phyloP scores from a whole-genome alignment of 495 filamentous ascomycete genomes.

The Penicillium paradoxum region DNA sequence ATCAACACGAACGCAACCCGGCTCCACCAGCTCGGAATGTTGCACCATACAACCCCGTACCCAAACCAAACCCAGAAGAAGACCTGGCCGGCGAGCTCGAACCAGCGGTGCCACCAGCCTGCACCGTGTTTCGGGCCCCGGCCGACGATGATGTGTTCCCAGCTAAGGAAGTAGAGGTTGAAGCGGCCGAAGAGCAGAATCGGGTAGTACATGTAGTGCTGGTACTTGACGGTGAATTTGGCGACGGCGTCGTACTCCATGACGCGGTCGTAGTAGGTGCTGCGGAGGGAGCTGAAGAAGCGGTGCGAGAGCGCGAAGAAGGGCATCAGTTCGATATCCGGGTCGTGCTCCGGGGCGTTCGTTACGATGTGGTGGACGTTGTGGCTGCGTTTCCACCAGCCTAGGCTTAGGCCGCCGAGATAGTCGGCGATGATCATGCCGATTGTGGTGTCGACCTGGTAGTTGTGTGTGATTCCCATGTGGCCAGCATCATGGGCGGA shows the following conservation, averaged over 20 bases:
- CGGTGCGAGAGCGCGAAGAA: conserved; percentile 83
- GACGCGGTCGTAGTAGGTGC: conserved; percentile 75
- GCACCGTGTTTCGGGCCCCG: conserved; percentile 68
- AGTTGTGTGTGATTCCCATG: conserved; percentile 87
- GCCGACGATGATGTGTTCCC: conserved; percentile 65
- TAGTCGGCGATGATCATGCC: conserved; percentile 82
- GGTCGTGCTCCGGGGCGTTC: conserved; percentile 87
- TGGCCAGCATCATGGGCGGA: conserved; percentile 87
- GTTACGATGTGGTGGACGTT: conserved; percentile 95
- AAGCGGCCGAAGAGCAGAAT: conserved; percentile 75
- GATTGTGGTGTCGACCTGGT: conserved; percentile 71
- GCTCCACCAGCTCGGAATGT: conserved; percentile 58
- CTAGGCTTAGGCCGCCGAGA: conserved; percentile 73
- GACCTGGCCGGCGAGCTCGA: conserved; percentile 68
- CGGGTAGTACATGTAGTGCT: conserved; percentile 74
- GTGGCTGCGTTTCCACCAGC: conserved; percentile 94
- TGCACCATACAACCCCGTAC: conserved; percentile 67
- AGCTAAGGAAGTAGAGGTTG: conserved; percentile 76
- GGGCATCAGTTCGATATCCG: conserved; percentile 86
- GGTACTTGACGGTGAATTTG: conserved; percentile 59
- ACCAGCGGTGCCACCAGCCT: conserved; percentile 77
- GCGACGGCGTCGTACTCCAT: conserved; percentile 75
- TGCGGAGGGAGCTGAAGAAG: conserved; percentile 63
- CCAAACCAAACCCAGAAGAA: conserved; percentile 91
- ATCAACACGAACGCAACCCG: conserved; percentile 70